Evolutionary conservation across 1,284 basidiomycete species (phyloP).

Genomic region (Sporisorium sorghi): DNA sequence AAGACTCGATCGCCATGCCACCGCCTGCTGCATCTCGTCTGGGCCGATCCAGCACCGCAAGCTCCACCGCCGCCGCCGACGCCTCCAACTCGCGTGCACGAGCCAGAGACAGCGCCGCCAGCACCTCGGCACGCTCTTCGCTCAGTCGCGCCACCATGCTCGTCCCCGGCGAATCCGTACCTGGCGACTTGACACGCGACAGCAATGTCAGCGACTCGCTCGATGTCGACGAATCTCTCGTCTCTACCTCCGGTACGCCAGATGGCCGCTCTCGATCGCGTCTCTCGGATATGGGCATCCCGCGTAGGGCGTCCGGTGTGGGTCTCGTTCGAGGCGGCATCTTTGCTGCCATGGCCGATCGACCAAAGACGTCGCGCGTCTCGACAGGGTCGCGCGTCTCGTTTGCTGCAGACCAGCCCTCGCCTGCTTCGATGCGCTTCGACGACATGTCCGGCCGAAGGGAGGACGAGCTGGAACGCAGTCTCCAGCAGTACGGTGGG

Average conservation of each 20-base stretch:
- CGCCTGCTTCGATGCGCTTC: conserved; percentile 28
- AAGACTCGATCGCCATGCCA: conserved; percentile 45
- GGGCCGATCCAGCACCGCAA: conserved; percentile 21
- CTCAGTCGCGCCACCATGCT: conserved; percentile 37
- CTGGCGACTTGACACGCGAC: conserved; percentile 52
- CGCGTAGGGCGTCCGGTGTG: conserved; percentile 34
- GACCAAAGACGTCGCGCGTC: conserved; percentile 22
- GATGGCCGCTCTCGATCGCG: conserved; percentile 26
- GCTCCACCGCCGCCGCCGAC: conserved; percentile 11
- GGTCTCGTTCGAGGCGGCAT: conserved; percentile 42
- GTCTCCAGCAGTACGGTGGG: conserved; percentile 17
- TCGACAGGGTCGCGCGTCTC: conserved; percentile 44
- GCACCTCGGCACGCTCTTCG: conserved; percentile 25
- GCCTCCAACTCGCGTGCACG: conserved; percentile 20
- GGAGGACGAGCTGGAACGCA: conserved; percentile 42
- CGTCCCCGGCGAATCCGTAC: conserved; percentile 43
- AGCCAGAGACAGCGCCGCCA: conserved; percentile 27
- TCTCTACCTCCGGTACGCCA: background rate
- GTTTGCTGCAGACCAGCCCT: conserved; percentile 33
- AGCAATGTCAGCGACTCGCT: conserved; percentile 36
- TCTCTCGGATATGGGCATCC: conserved; percentile 39
- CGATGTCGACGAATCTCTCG: conserved; percentile 32
- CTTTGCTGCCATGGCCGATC: conserved; percentile 47
- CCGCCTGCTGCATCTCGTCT: conserved; percentile 20
- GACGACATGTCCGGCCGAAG: conserved; percentile 40